Conservation (phyloP, 352 stramenopile species). For the Pythium folliculosum region DNA sequence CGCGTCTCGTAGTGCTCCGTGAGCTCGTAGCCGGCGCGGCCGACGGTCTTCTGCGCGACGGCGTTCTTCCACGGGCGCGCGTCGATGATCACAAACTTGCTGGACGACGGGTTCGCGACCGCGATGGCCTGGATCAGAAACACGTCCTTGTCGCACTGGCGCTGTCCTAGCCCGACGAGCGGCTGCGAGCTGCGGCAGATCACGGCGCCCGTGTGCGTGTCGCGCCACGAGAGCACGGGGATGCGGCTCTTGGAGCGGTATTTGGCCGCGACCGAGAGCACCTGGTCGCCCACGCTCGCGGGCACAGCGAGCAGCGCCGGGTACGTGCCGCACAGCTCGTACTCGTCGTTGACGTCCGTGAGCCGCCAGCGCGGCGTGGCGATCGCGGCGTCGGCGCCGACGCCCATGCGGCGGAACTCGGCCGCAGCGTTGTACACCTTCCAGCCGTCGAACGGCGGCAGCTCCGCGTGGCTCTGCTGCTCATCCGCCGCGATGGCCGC, state of each 20-base stretch:
- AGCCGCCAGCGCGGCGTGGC: conserved; percentile 67
- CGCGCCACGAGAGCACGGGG: conserved; percentile 81
- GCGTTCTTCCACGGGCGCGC: conserved; percentile 89
- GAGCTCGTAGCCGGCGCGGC: conserved; percentile 88
- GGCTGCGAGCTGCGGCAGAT: conserved; percentile 87
- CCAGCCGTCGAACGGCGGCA: conserved; percentile 47
- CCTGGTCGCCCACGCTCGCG: conserved; percentile 56
- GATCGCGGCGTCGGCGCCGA: conserved; percentile 25
- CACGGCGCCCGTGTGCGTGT: conserved; percentile 66
- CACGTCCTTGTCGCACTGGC: conserved; percentile 85
- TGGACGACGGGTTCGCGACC: conserved; percentile 74
- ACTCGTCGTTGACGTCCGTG: conserved; percentile 66
- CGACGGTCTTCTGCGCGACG: conserved; percentile 89
- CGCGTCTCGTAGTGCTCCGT: conserved; percentile 81
- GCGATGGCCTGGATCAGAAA: conserved; percentile 82
- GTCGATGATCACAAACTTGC: conserved; percentile 89
- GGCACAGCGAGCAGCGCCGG: conserved; percentile 77
- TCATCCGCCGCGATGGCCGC: not conserved
- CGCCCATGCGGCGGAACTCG: conserved; percentile 72
- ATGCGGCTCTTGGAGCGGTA: conserved; percentile 87
- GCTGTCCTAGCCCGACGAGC: conserved; percentile 76
- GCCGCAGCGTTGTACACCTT: conserved; percentile 65
- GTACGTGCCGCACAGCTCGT: conserved; percentile 78
- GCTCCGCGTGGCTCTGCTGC: not conserved
- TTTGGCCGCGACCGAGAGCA: conserved; percentile 66